Evolutionary conservation across 1,284 basidiomycete genomes (phyloP).

Genomic region (Microbotryomycetes sp.): DNA sequence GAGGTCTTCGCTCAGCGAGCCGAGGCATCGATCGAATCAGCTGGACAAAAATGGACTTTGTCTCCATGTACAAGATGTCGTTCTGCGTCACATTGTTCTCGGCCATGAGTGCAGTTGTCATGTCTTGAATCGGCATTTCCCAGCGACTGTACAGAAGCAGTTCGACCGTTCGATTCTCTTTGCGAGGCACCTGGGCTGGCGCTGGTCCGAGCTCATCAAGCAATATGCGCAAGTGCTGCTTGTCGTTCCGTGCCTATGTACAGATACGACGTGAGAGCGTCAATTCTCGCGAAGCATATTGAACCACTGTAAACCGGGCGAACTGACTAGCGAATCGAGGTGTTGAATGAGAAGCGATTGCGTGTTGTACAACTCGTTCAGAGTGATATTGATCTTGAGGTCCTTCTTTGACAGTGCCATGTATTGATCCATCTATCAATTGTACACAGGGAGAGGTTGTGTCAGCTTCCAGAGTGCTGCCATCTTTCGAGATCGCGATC

Average conservation of each 20-base stretch:
- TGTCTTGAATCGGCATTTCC: conserved; percentile 98
- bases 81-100: conserved; percentile 90
- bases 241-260: conserved; percentile 84
- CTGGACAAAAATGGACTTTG: conserved; percentile 98
- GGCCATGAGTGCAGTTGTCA: conserved; percentile 87
- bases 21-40: conserved; percentile 90
- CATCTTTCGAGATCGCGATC: background rate
- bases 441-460: background rate
- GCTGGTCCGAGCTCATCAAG: conserved; percentile 91
- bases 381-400: conserved; percentile 93
- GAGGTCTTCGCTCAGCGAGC: conserved; percentile 72
- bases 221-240: conserved; percentile 91
- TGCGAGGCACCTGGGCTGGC: conserved; percentile 88
- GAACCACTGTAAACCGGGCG: background rate
- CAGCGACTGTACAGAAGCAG: conserved; percentile 90
- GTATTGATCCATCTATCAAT: conserved; percentile 89
- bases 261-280: background rate
- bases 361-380: conserved; percentile 71
- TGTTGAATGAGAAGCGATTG: conserved; percentile 65
- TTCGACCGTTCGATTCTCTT: conserved; percentile 93
- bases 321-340: conserved; percentile 79
- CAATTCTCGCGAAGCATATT: no score
- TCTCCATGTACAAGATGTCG: conserved; percentile 99
- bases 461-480: conserved; percentile 3
- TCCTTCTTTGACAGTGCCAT: conserved; percentile 99